Evolutionary conservation across 1,284 basidiomycete species (phyloP).

Genomic region (Takashimella tepidaria): DNA sequence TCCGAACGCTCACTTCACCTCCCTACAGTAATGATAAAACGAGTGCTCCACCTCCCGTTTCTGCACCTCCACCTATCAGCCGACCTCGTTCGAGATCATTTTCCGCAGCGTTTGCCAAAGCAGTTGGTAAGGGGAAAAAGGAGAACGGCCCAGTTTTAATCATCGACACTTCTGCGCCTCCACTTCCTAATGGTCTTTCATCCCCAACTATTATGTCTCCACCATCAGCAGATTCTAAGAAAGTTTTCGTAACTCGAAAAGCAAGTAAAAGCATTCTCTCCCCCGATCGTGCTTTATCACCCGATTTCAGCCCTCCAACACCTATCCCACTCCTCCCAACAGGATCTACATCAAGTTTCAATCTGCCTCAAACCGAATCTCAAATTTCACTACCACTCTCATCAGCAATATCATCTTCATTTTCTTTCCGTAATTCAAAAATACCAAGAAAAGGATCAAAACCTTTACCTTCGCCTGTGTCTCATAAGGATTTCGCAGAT

Average conservation of each 20-base stretch:
- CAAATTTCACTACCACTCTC: slow-evolving; percentile 6
- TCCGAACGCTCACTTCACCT: background rate
- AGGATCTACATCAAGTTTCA: background rate
- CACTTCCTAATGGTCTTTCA: slow-evolving; percentile 3
- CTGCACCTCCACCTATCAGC: slow-evolving; percentile 1
- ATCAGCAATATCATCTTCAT: slow-evolving; percentile 24
- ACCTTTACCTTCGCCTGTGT: slow-evolving; percentile 26
- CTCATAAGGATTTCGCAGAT: slow-evolving; percentile 40
- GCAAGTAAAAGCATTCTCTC: background rate
- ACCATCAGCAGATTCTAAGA: slow-evolving; percentile 4
- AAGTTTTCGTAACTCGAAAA: background rate
- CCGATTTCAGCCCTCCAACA: background rate
- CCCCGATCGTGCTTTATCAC: background rate
- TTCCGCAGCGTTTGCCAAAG: slow-evolving; percentile 32
- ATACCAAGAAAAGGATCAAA: slow-evolving; percentile 15
- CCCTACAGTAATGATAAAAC: background rate
- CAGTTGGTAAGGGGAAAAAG: slow-evolving; percentile 13
- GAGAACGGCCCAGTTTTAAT: slow-evolving; percentile 4
- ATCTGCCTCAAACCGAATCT: slow-evolving; percentile 10
- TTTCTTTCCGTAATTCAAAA: slow-evolving; percentile 23
- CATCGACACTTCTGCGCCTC: slow-evolving; percentile 13
- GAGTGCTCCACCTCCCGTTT: background rate
- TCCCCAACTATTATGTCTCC: slow-evolving; percentile 7
- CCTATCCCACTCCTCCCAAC: background rate
- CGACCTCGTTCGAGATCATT: slow-evolving; percentile 39